Conservation (phyloP, 495 filamentous ascomycete species). For the Penicillium angulare region DNA sequence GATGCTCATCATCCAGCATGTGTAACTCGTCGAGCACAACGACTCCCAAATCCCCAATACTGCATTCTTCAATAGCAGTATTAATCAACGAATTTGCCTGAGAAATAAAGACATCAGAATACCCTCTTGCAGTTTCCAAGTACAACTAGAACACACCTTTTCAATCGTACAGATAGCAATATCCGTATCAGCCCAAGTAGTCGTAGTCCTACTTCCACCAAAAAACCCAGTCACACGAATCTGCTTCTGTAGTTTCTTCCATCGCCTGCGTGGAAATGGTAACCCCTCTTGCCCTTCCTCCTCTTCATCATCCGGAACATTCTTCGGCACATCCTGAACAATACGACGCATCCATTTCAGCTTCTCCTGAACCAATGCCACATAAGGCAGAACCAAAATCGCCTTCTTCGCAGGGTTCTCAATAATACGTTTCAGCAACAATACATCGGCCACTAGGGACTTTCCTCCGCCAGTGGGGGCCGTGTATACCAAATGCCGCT, state of each 20-base stretch:
- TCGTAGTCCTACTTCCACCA: conserved; percentile 64
- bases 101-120: not conserved
- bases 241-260: conserved; percentile 34
- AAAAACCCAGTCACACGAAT: conserved; percentile 73
- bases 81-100: conserved; percentile 82
- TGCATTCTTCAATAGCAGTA: conserved; percentile 68
- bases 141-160: conserved; percentile 53
- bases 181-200: conserved; percentile 73
- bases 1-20: conserved; percentile 76
- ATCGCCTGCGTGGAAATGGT: conserved; percentile 25
- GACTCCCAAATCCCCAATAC: conserved; percentile 59
- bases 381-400: conserved; percentile 76
- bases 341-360: conserved; percentile 71
- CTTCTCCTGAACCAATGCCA: conserved; percentile 82
- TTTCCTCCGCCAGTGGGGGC: conserved; percentile 86
- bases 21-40: conserved; percentile 81
- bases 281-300: conserved; percentile 8
- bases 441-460: conserved; percentile 71
- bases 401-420: conserved; percentile 66
- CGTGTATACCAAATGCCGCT: conserved; percentile 74
- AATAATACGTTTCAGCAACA: conserved; percentile 72
- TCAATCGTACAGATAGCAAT: conserved; percentile 82
- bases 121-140: not conserved
- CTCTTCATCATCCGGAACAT: conserved; percentile 28
- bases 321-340: conserved; percentile 60